phyloP scores from a whole-genome alignment of 2,329 filamentous ascomycete genomes.

The Ophiostoma angusticollis region DNA sequence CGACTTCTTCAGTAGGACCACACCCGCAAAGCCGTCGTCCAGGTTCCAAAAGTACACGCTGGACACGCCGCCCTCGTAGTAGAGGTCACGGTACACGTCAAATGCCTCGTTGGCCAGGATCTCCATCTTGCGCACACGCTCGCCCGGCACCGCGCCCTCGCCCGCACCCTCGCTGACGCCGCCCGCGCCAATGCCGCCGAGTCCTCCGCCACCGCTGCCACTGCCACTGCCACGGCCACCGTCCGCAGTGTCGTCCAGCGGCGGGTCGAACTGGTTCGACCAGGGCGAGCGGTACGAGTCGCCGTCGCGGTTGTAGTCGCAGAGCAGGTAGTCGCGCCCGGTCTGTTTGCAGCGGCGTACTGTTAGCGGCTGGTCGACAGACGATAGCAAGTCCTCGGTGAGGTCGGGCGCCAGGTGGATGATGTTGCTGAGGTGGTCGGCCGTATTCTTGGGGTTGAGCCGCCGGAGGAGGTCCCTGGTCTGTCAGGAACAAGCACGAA shows the following conservation, averaged over 20 bases:
- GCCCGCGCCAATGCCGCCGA: conserved; percentile 34
- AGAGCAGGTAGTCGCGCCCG: conserved; percentile 90
- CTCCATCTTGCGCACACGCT: conserved; percentile 88
- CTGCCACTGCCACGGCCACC: conserved; percentile 27
- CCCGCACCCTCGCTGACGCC: conserved; percentile 46
- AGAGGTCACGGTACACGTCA: conserved; percentile 91
- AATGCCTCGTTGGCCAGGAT: conserved; percentile 89
- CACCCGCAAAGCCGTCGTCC: conserved; percentile 94
- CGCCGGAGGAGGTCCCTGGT: conserved; percentile 91
- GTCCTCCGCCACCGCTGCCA: conserved; percentile 31
- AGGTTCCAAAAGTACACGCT: conserved; percentile 98
- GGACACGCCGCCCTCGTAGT: conserved; percentile 91
- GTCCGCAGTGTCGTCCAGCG: conserved; percentile 65
- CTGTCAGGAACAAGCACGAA: conserved; percentile 1
- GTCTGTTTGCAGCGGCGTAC: conserved; percentile 76
- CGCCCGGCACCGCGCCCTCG: conserved; percentile 78
- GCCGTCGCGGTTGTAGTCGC: conserved; percentile 98
- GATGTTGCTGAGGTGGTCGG: conserved; percentile 76
- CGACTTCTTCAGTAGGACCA: conserved; percentile 93
- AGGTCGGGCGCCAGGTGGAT: conserved; percentile 81
- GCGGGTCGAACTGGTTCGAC: conserved; percentile 96
- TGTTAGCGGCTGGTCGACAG: conserved; percentile 88
- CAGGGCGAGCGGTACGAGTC: conserved; percentile 97
- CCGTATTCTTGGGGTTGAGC: conserved; percentile 86
- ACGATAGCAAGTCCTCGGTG: conserved; percentile 93